These are phyloP conservation scores for Hericium coralloides DNA, from an alignment of 768 basidiomycete genomes.

Conservation along the genomic window DNA sequence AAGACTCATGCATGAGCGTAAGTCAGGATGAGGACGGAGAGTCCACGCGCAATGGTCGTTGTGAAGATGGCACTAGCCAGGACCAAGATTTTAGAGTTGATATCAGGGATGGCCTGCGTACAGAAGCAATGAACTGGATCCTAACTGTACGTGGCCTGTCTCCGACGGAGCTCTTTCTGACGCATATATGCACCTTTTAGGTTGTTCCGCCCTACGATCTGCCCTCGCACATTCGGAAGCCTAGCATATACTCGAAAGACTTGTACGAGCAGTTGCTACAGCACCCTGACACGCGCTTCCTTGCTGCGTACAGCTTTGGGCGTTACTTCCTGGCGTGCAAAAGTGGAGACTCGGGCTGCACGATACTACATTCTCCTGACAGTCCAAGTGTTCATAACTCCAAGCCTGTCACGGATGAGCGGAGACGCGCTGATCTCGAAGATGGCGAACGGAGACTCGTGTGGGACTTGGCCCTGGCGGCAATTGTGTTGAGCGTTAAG, in stretches of 20 bases:
- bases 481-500: conserved; percentile 13
- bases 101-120: background rate
- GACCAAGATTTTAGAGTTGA: background rate
- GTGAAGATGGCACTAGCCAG: background rate
- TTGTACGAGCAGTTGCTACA: conserved; percentile 9
- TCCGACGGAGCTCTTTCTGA: background rate
- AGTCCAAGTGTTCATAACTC: background rate
- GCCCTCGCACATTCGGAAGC: background rate
- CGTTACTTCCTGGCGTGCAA: conserved; percentile 1
- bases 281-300: conserved; percentile 10
- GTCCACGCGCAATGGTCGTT: background rate
- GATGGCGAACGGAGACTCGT: background rate
- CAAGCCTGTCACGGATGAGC: background rate
- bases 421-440: background rate
- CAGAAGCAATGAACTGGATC: conserved; percentile 9
- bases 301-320: conserved; percentile 9
- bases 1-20: background rate
- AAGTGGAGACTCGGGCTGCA: background rate
- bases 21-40: background rate
- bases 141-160: conserved; percentile 1
- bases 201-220: conserved; percentile 6
- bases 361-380: background rate
- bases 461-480: conserved; percentile 13
- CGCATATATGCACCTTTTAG: background rate
- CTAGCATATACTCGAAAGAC: conserved; percentile 1